Percentiles rank a stretch among this genome's conserved stretches.
Conservation (phyloP, 2,329 filamentous ascomycete genomes). For the Fusarium algeriense region DNA sequence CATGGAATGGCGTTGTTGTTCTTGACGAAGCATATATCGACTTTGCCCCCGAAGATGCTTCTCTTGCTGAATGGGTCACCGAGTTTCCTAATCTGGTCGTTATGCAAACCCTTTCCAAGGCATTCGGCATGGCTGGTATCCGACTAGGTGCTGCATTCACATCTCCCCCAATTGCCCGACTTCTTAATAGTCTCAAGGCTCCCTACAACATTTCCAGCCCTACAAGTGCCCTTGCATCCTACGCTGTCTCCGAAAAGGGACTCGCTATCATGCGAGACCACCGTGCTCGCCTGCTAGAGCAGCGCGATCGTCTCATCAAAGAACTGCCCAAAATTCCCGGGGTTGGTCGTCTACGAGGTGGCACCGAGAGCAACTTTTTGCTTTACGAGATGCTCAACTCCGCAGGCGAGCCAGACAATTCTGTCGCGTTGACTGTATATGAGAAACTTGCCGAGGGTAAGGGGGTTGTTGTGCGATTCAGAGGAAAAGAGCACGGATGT, state of each 20-base stretch:
- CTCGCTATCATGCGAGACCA: conserved; percentile 79
- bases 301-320: conserved; percentile 79
- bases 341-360: conserved; percentile 84
- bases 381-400: conserved; percentile 87
- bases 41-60: conserved; percentile 82
- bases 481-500: conserved; percentile 93
- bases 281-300: conserved; percentile 75
- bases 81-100: conserved; percentile 97
- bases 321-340: conserved; percentile 82
- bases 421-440: conserved; percentile 82
- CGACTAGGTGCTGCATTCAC: conserved; percentile 89
- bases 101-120: conserved; percentile 98
- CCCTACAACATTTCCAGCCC: conserved; percentile 96
- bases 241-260: conserved; percentile 76
- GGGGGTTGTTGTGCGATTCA: conserved; percentile 92
- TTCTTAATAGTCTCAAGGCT: conserved; percentile 94
- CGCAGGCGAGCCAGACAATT: conserved; percentile 81
- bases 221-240: conserved; percentile 82
- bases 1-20: conserved; percentile 94
- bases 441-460: conserved; percentile 84
- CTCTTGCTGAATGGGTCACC: conserved; percentile 89
- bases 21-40: conserved; percentile 97
- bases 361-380: conserved; percentile 86
- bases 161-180: conserved; percentile 75
- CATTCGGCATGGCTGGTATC: conserved; percentile 95